Percentiles rank a stretch among this genome's conserved stretches.
Conservation (phyloP, 2,329 filamentous ascomycete species). For the Hymenotorrendiella dingleyae region DNA sequence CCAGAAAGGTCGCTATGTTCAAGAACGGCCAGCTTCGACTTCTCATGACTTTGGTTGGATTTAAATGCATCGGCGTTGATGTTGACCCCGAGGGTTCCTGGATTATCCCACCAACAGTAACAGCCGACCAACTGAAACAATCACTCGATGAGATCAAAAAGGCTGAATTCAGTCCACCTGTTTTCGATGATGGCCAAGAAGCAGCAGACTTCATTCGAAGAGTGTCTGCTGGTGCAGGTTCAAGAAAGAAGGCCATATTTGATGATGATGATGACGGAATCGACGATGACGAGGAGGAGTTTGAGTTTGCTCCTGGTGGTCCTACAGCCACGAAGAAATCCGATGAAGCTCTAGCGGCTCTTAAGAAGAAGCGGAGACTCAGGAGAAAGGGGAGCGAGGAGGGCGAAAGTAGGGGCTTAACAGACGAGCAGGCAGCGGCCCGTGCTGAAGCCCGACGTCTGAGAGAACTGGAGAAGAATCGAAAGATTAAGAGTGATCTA, state of each 20-base stretch:
- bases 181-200: conserved; percentile 62
- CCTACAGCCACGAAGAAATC: conserved; percentile 51
- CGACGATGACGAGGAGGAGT: conserved; percentile 40
- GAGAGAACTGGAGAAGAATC: conserved; percentile 69
- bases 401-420: conserved; percentile 37
- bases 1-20: conserved; percentile 69
- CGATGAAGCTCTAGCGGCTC: conserved; percentile 48
- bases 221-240: conserved; percentile 45
- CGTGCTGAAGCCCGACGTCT: conserved; percentile 54
- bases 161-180: conserved; percentile 71
- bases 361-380: conserved; percentile 53
- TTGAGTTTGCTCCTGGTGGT: conserved; percentile 64
- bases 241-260: conserved; percentile 53
- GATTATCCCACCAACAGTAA: conserved; percentile 64
- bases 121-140: conserved; percentile 60
- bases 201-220: conserved; percentile 76
- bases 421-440: conserved; percentile 58
- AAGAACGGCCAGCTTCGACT: conserved; percentile 85
- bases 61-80: conserved; percentile 49
- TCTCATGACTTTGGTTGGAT: conserved; percentile 70
- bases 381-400: conserved; percentile 34
- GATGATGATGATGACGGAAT: conserved; percentile 64
- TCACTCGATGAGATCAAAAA: conserved; percentile 68
- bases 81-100: conserved; percentile 74
- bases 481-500: conserved; percentile 76